Percentiles rank a stretch among this genome's conserved stretches.
Conservation (phyloP, 73 alveolate species). For the Blepharisma stoltei region DNA sequence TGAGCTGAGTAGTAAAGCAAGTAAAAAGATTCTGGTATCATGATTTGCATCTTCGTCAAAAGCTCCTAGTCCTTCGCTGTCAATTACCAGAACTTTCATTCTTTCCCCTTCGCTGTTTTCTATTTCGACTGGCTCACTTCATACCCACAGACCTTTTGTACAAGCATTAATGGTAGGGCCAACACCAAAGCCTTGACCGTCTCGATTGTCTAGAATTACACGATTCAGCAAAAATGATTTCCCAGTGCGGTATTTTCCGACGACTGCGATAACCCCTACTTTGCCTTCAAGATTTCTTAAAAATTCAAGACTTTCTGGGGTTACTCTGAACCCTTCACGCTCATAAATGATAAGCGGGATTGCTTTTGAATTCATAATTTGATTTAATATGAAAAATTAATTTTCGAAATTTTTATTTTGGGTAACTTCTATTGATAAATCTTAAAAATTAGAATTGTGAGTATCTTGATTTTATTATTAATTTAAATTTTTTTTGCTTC, state of each 20-base stretch:
- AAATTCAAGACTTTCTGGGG: slow-evolving; percentile 51
- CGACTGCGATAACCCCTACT: slow-evolving; percentile 86
- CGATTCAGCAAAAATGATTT: slow-evolving; percentile 72
- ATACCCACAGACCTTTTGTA: slow-evolving; percentile 97
- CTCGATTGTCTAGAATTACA: slow-evolving; percentile 65
- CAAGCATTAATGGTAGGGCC: slow-evolving; percentile 82
- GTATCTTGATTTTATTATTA: too few species aligned
- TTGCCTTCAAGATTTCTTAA: slow-evolving; percentile 48
- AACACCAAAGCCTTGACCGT: slow-evolving; percentile 39
- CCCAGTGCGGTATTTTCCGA: slow-evolving; percentile 94
- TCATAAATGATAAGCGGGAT: slow-evolving; percentile 16
- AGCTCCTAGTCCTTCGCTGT: slow-evolving; percentile 96
- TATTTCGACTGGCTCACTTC: slow-evolving; percentile 92
- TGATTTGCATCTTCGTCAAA: slow-evolving; percentile 83
- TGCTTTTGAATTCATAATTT: slow-evolving; percentile 14
- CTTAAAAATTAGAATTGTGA: too few species aligned
- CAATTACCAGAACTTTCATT: slow-evolving; percentile 54
- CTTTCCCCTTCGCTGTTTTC: slow-evolving; percentile 43
- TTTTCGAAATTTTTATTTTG: too few species aligned
- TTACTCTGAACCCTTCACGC: slow-evolving; percentile 42
- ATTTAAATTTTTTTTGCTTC: too few species aligned
- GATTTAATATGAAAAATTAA: too few species aligned
- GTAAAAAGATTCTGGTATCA: slow-evolving; percentile 88
- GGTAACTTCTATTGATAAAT: too few species aligned
- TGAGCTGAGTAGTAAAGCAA: slow-evolving; percentile 78